Conservation (phyloP, 352 stramenopile species). For the Pythium diclinum region DNA sequence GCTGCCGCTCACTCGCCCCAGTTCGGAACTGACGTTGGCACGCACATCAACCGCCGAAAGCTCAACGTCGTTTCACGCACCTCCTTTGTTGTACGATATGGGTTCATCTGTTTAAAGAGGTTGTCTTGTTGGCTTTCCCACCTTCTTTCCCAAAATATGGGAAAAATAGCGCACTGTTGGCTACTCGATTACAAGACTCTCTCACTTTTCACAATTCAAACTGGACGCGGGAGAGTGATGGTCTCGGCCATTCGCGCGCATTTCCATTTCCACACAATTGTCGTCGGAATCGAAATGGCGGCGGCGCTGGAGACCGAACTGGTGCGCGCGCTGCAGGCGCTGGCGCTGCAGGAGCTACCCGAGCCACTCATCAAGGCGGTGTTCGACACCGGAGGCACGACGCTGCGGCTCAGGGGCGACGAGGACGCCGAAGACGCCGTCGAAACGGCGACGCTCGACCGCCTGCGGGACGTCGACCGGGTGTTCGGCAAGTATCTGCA, state of each 20-base stretch:
- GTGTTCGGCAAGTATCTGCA: slow-evolving; percentile 56
- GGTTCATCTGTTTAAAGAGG: slow-evolving; percentile 10
- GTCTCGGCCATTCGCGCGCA: slow-evolving; percentile 18
- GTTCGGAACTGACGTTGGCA: too few relatives aligned
- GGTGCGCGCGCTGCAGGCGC: slow-evolving; percentile 50
- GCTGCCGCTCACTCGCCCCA: too few relatives aligned
- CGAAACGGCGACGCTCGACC: slow-evolving; percentile 37
- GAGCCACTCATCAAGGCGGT: slow-evolving; percentile 47
- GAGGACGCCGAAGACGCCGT: slow-evolving; percentile 29
- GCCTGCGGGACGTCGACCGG: slow-evolving; percentile 48
- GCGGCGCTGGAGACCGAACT: slow-evolving; percentile 55
- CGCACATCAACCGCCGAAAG: background rate
- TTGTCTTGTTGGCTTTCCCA: background rate
- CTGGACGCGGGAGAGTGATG: slow-evolving; percentile 16
- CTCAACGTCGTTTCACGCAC: background rate
- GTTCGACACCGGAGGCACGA: slow-evolving; percentile 70
- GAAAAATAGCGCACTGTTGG: background rate
- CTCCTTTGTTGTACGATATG: slow-evolving; percentile 2
- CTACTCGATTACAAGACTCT: background rate
- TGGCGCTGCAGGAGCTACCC: slow-evolving; percentile 55
- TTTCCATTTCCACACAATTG: background rate
- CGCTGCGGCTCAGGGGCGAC: slow-evolving; percentile 30
- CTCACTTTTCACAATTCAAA: slow-evolving; percentile 17
- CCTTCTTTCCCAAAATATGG: background rate
- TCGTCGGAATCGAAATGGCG: background rate